These are phyloP conservation scores for Pestalotiopsis fici DNA, from an alignment of 2,329 filamentous ascomycete species.

Conservation along the genomic window DNA sequence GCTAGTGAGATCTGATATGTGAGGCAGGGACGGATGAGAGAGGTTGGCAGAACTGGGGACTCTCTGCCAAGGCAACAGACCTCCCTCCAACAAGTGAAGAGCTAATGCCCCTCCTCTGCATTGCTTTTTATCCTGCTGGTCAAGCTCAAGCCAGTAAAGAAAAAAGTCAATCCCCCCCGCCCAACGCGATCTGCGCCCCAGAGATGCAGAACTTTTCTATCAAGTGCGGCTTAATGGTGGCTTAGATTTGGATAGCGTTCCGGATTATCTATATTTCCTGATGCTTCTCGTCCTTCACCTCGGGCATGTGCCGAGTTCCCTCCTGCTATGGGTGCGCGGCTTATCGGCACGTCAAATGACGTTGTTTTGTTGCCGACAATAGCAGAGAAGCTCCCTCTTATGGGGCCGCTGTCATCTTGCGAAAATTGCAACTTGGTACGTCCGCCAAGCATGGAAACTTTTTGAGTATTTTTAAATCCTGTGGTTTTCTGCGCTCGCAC, in stretches of 20 bases:
- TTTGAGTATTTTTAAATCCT: not conserved
- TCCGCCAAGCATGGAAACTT: not conserved
- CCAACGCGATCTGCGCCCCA: not conserved
- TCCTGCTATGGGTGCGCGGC: not conserved
- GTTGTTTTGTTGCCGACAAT: not conserved
- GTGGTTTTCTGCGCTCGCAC: conserved; percentile 2
- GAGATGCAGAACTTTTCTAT: not conserved
- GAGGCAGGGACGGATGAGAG: not conserved
- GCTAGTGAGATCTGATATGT: not conserved
- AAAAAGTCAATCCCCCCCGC: not conserved
- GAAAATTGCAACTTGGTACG: not conserved
- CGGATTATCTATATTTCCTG: not conserved
- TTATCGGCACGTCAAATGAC: conserved; percentile 4
- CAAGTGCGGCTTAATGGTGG: not conserved
- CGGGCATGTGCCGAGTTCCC: conserved; percentile 4
- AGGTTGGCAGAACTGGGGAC: not conserved
- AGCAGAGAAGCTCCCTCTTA: not conserved
- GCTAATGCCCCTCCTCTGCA: no score
- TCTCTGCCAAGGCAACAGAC: not conserved
- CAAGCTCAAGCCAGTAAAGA: no score
- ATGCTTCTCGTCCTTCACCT: not conserved
- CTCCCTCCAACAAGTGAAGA: not conserved
- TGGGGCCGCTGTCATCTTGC: not conserved
- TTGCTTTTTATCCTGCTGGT: no score
- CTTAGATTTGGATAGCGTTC: not conserved